Percentiles rank a stretch among this genome's conserved stretches.
These are phyloP conservation scores for Blastomyces parvus DNA, from an alignment of 2,329 filamentous ascomycete species.

Conservation along the genomic window DNA sequence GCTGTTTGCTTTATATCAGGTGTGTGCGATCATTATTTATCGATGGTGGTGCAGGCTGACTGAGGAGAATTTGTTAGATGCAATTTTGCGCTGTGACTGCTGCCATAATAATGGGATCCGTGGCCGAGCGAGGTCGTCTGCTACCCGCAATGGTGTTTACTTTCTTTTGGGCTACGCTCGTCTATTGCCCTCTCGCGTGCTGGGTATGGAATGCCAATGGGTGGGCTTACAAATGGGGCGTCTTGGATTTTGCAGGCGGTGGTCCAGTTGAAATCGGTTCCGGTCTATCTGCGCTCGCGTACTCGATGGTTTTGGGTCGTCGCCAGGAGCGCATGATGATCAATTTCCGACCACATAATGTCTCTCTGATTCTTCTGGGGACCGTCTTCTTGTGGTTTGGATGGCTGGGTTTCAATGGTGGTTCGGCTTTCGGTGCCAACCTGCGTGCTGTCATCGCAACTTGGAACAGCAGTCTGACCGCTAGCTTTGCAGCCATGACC, in stretches of 20 bases:
- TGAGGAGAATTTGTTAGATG: constrained; percentile 50
- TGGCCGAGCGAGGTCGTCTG: constrained; percentile 87
- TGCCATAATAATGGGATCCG: constrained; percentile 81
- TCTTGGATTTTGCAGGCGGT: constrained; percentile 91
- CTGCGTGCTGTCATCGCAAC: constrained; percentile 89
- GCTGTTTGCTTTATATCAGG: constrained; percentile 89
- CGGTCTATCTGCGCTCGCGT: constrained; percentile 84
- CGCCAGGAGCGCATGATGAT: constrained; percentile 99
- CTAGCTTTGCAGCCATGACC: constrained; percentile 81
- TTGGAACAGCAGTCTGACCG: constrained; percentile 95
- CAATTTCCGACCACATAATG: constrained; percentile 98
- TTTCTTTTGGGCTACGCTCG: constrained; percentile 92
- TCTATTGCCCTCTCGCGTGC: constrained; percentile 93
- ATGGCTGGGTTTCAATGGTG: constrained; percentile 98
- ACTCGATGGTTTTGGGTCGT: constrained; percentile 89
- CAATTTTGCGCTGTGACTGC: constrained; percentile 94
- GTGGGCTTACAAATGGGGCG: constrained; percentile 83
- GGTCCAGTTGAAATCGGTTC: constrained; percentile 96
- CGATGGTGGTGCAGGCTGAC: neutral
- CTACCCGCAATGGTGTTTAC: constrained; percentile 90
- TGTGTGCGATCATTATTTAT: constrained; percentile 29
- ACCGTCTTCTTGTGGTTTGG: constrained; percentile 97
- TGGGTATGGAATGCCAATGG: constrained; percentile 96
- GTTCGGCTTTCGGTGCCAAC: constrained; percentile 88
- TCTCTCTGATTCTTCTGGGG: constrained; percentile 90